Base-by-base conservation (phyloP, 1,139 yeast species). In the Taphrina sp. region DNA sequence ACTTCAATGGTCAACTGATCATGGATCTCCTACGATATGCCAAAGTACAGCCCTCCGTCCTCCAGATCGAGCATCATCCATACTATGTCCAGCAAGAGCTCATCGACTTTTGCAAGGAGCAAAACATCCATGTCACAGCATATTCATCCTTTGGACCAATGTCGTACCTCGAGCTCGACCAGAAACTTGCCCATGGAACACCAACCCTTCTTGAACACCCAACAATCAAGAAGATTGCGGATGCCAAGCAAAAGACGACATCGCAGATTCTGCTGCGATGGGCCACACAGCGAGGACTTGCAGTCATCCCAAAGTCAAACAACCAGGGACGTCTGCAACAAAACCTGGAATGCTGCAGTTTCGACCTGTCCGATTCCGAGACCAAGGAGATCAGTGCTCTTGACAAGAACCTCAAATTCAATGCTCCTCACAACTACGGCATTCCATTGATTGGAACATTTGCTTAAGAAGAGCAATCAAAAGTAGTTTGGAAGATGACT, bases 221-320 rank as follows among this genome's bases (percentile, higher is more conserved):
- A 42, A 68, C 72, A 3, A 72, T 85, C 62, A 70, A 69, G 58
- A 58, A 70, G 31, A 80, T 85, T 65, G 89, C 90, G 42, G 59
- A 65, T 3, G 72, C 71, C 19, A 81, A 82, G 69, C 65, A 67
- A 28, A 81, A 75, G 63, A 56, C 72, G 7, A 67, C 83, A 12
- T 81, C 85, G 36, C 85, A 84, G 69, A 81, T 85, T 7, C 73
- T 85, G 64, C 72, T 85, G 63, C 79, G 90, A 73, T 85, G 94
- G 94, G 84, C 90, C 51, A 81, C 88, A 28, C 46, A 54, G 35
- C 49, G 56, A 26, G 81, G 79, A 43, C 74, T 81, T 58, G 81
- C 83, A 35, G 85, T 82, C 26, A 75, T 85, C 64, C 90, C 92
- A 61, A 85, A 85, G 71, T 82, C 89, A 33, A 77, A 78, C 46